These are phyloP conservation scores for Neurospora sp. DNA, from an alignment of 2,329 filamentous ascomycete genomes.

Conservation along the genomic window DNA sequence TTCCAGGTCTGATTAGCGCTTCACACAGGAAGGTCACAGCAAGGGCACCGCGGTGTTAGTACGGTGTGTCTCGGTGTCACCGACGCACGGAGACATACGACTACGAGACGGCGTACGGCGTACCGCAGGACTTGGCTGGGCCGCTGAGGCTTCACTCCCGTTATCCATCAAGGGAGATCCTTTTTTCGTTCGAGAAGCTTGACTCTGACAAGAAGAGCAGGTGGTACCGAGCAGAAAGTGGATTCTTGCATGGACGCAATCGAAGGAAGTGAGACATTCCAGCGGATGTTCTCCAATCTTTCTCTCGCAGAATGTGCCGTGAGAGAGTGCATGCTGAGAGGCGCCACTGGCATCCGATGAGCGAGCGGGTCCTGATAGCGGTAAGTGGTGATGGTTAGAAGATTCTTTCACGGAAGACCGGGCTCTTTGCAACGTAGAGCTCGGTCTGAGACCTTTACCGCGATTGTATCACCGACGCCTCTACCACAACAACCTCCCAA, in stretches of 20 bases:
- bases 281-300: background rate
- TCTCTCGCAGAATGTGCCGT: background rate
- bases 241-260: background rate
- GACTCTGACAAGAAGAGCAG: background rate
- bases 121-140: background rate
- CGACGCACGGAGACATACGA: background rate
- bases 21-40: background rate
- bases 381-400: background rate
- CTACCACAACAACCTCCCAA: background rate
- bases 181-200: background rate
- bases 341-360: background rate
- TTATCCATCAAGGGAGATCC: background rate
- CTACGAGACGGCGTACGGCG: background rate
- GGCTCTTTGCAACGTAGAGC: background rate
- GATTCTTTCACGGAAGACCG: background rate
- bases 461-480: background rate
- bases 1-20: background rate
- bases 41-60: background rate
- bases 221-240: background rate
- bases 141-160: background rate
- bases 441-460: background rate
- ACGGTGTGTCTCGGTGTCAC: background rate
- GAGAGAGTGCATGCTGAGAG: background rate
- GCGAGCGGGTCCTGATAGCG: background rate
- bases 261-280: background rate